A percentile compares a stretch with the other conserved stretches of the same genome.
These are phyloP conservation scores for Paramyrothecium sp. DNA, from an alignment of 2,329 filamentous ascomycete genomes.

Conservation along the genomic window DNA sequence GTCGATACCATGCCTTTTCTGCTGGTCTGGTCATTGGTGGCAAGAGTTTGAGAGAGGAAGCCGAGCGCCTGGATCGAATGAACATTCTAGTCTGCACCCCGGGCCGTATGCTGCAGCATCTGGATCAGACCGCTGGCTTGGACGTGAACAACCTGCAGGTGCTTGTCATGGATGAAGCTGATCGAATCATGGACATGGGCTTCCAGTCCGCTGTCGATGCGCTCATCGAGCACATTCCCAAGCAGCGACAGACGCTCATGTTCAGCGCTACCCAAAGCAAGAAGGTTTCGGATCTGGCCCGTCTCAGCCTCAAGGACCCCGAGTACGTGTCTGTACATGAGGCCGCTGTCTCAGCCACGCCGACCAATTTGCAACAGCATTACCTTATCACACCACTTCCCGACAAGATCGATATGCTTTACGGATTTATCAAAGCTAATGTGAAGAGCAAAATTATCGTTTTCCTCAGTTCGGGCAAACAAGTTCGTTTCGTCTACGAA, in stretches of 20 bases:
- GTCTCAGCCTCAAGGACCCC: constrained; percentile 83
- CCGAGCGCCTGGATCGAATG: constrained; percentile 83
- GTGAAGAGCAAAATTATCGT: constrained; percentile 94
- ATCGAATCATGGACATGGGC: constrained; percentile 97
- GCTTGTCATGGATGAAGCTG: constrained; percentile 91
- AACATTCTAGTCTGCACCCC: constrained; percentile 97
- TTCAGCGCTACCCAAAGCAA: constrained; percentile 97
- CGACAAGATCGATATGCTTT: constrained; percentile 89
- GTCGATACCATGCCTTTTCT: constrained; percentile 84
- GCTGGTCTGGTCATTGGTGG: constrained; percentile 93
- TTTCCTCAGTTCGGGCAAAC: constrained; percentile 92
- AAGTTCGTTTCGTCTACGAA: constrained; percentile 95
- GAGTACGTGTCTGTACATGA: constrained; percentile 97
- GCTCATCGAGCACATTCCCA: constrained; percentile 86
- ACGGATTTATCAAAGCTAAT: constrained; percentile 87
- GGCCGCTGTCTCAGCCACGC: constrained; percentile 74
- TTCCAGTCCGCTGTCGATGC: constrained; percentile 90
- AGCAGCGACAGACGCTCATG: constrained; percentile 82
- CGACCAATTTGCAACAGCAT: constrained; percentile 81
- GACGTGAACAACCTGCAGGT: constrained; percentile 90
- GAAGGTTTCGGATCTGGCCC: constrained; percentile 86
- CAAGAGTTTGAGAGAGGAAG: constrained; percentile 84
- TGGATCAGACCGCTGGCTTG: constrained; percentile 89
- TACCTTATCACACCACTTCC: constrained; percentile 83
- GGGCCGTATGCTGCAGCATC: constrained; percentile 89